These are phyloP conservation scores for Lasiosphaeria ovina DNA, from an alignment of 495 filamentous ascomycete genomes.

Conservation along the genomic window DNA sequence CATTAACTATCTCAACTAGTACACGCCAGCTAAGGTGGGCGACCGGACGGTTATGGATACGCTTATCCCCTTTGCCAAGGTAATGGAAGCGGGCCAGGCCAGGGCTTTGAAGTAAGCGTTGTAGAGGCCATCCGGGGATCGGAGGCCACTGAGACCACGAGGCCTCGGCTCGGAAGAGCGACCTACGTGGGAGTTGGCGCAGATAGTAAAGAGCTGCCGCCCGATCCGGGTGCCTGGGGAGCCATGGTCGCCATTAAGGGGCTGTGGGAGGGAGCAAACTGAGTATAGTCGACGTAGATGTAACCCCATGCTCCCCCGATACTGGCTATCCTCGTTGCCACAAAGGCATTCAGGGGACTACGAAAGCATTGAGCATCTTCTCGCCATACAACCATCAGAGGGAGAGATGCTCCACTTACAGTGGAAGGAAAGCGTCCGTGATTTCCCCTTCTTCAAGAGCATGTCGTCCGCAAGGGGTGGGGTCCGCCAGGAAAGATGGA, in stretches of 20 bases:
- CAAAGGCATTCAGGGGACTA: too few species aligned
- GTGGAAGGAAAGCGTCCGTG: too few species aligned
- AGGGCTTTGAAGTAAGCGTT: slow-evolving; percentile 52
- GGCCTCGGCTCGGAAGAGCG: slow-evolving; percentile 55
- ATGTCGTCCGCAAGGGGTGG: neutral
- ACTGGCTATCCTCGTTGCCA: too few species aligned
- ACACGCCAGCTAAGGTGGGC: slow-evolving; percentile 48
- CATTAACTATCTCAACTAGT: slow-evolving; percentile 44
- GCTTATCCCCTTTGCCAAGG: slow-evolving; percentile 56
- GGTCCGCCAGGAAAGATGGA: neutral
- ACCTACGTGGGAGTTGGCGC: slow-evolving; percentile 55
- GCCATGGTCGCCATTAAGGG: slow-evolving; percentile 58
- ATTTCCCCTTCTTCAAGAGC: too few species aligned
- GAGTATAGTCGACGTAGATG: too few species aligned
- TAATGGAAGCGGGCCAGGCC: slow-evolving; percentile 39
- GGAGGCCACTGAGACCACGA: slow-evolving; percentile 52
- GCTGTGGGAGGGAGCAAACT: too few species aligned
- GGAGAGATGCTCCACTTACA: too few species aligned
- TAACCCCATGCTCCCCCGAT: too few species aligned
- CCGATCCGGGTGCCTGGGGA: slow-evolving; percentile 62
- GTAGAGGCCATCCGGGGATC: slow-evolving; percentile 52
- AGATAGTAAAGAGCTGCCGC: slow-evolving; percentile 45
- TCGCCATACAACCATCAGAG: too few species aligned
- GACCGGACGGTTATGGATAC: slow-evolving; percentile 58
- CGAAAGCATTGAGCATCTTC: too few species aligned